phyloP scores from a whole-genome alignment of 2,329 filamentous ascomycete species.

The Pyrenophora teres region DNA sequence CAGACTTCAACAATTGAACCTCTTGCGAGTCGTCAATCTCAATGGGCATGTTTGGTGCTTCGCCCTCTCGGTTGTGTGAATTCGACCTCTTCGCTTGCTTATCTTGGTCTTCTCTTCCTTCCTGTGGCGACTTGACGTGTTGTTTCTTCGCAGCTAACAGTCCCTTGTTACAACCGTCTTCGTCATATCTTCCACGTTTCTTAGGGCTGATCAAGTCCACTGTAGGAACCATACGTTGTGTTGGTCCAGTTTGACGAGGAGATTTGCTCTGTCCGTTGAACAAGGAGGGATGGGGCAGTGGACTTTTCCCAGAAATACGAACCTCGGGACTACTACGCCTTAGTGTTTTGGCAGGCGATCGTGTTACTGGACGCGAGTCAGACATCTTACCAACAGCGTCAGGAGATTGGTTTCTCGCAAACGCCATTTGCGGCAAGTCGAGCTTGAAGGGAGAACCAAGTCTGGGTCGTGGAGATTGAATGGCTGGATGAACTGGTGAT shows the following conservation, averaged over 20 bases:
- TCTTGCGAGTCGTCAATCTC: constrained; percentile 38
- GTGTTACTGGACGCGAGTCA: constrained; percentile 1
- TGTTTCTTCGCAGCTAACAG: constrained; percentile 5
- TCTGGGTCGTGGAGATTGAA: constrained; percentile 1
- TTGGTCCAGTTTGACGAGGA: background rate
- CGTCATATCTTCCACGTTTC: constrained; percentile 8
- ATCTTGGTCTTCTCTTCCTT: background rate
- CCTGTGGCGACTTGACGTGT: background rate
- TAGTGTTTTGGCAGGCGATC: background rate
- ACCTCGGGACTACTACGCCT: constrained; percentile 15
- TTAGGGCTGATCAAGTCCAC: constrained; percentile 3
- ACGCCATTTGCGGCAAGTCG: background rate
- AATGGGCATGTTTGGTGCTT: constrained; percentile 25
- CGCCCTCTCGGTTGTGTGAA: constrained; percentile 14
- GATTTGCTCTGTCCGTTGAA: background rate
- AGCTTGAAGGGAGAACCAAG: constrained; percentile 19
- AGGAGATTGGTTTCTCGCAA: background rate
- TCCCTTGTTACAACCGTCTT: background rate
- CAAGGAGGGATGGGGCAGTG: background rate
- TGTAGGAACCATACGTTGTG: background rate
- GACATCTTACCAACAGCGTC: background rate
- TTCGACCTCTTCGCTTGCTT: background rate
- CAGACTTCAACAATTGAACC: background rate
- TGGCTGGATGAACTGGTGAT: background rate
- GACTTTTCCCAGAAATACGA: constrained; percentile 4